Base-by-base conservation (phyloP, 352 stramenopile species). In the Phytophthora meadii region DNA sequence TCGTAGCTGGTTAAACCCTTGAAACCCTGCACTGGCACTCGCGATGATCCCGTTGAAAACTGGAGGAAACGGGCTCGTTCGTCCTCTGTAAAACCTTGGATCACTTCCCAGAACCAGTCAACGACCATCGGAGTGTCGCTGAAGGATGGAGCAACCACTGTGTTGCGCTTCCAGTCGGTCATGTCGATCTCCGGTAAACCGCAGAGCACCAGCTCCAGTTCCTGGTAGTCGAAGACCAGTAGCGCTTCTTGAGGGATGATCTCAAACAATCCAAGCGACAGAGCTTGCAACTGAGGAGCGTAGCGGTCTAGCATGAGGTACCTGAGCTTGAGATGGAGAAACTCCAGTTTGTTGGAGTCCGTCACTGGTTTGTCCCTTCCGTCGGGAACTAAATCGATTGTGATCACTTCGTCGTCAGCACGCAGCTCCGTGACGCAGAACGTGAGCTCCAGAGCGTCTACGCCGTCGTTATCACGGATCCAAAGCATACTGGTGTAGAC, bases 181-280 rank as follows among this genome's bases (percentile, higher is more conserved):
- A 98, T 61, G 63, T 98, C 89, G 45, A 98, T 94, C 61, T 92
- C 78, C 2, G 82, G 79, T n/a, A 97, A 55, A 0, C 87, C 87
- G 36, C 83, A 90, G n/a, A 94, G 68, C 39, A 94, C 80, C 39
- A 94, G 78, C 71, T 94, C 86, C 28, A 99, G 79, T 75, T 99
- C 97, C 73, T 99, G 97, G 72, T 98, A 99, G 79, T 99, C 97
- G 75, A 99, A 99, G 1, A 99, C 88, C 42, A 97, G 95, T 25
- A 99, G 76, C 8, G 98, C 86, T 53, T 98, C 88, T 57, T 98
- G 95, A 2, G 97, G 97, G 36, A 99, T 90, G 7, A 99, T 91
- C 68, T 99, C 97, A 70, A 98, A 99, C 60, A 99, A 94, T 4
- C 98, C 87, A n/a, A 86, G 68, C 10, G 83, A 87, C 3, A 95